Conservation (phyloP, 495 filamentous ascomycete species). For the Aspergillus ostianus region DNA sequence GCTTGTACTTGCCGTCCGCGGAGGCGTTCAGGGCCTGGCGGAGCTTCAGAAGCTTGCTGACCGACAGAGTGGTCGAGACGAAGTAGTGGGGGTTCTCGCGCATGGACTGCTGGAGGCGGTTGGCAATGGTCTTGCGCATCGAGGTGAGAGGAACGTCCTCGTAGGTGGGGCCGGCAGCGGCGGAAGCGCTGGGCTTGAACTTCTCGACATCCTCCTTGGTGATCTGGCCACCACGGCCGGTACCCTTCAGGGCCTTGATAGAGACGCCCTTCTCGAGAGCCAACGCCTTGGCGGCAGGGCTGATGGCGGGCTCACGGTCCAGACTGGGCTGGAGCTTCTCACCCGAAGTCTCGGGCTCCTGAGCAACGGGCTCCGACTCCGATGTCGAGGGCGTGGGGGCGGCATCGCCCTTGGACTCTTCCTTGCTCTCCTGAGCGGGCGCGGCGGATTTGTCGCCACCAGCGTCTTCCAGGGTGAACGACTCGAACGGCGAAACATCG, state of each 20-base stretch:
- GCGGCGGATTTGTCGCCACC: conserved; percentile 74
- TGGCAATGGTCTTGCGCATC: conserved; percentile 98
- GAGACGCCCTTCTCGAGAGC: conserved; percentile 84
- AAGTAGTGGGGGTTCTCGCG: conserved; percentile 98
- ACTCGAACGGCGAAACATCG: conserved; percentile 82
- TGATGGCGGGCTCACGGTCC: conserved; percentile 72
- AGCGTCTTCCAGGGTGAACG: conserved; percentile 85
- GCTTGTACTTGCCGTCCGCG: conserved; percentile 91
- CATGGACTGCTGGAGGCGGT: conserved; percentile 82
- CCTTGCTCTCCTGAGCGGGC: conserved; percentile 60
- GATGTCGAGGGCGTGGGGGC: conserved; percentile 59
- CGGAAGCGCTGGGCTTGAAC: conserved; percentile 53
- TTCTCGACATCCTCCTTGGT: conserved; percentile 94
- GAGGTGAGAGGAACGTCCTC: conserved; percentile 80
- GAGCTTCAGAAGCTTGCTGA: conserved; percentile 91
- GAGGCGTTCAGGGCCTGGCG: conserved; percentile 89
- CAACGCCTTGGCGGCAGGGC: conserved; percentile 72
- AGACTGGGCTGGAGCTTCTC: conserved; percentile 80
- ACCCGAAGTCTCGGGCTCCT: conserved; percentile 71
- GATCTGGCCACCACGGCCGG: conserved; percentile 80
- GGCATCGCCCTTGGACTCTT: conserved; percentile 54
- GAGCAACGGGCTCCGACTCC: conserved; percentile 55
- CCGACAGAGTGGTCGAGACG: conserved; percentile 82
- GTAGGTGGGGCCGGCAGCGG: conserved; percentile 63
- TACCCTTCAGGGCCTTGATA: conserved; percentile 79